Conservation (phyloP, 352 stramenopile genomes). For the Paralagenidium karlingii region DNA sequence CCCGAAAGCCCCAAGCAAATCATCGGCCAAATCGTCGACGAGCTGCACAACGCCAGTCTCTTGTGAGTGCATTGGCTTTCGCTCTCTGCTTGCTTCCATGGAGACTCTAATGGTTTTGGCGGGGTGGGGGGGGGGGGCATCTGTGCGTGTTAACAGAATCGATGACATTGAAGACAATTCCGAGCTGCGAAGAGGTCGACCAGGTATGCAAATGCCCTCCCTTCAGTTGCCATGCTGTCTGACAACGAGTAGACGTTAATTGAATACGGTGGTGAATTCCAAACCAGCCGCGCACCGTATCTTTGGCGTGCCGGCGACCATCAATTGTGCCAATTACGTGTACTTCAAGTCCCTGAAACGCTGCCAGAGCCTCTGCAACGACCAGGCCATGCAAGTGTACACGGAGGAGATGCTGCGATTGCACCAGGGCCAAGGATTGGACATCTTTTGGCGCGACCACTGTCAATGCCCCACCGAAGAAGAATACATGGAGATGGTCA, state of each 20-base stretch:
- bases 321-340: conserved; percentile 98
- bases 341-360: conserved; percentile 94
- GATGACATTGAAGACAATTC: conserved; percentile 98
- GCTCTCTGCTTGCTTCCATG: not conserved
- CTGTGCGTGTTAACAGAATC: conserved; percentile 29
- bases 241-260: too few relatives aligned
- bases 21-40: conserved; percentile 91
- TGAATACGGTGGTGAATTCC: too few relatives aligned
- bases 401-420: conserved; percentile 92
- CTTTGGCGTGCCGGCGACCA: conserved; percentile 92
- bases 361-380: conserved; percentile 80
- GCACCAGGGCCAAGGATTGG: conserved; percentile 91
- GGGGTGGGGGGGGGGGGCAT: not conserved
- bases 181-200: conserved; percentile 86
- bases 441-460: conserved; percentile 93
- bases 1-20: conserved; percentile 36
- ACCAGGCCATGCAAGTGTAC: conserved; percentile 83
- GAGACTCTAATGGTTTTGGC: not conserved
- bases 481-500: conserved; percentile 91
- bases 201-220: too few relatives aligned
- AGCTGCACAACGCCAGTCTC: conserved; percentile 94
- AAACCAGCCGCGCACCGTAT: conserved; percentile 94
- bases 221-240: too few relatives aligned
- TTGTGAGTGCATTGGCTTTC: conserved; percentile 25
- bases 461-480: conserved; percentile 83